A percentile compares a stretch with the other conserved stretches of the same genome.
phyloP scores from a whole-genome alignment of 1,139 yeast species.

The Pichia sp. region DNA sequence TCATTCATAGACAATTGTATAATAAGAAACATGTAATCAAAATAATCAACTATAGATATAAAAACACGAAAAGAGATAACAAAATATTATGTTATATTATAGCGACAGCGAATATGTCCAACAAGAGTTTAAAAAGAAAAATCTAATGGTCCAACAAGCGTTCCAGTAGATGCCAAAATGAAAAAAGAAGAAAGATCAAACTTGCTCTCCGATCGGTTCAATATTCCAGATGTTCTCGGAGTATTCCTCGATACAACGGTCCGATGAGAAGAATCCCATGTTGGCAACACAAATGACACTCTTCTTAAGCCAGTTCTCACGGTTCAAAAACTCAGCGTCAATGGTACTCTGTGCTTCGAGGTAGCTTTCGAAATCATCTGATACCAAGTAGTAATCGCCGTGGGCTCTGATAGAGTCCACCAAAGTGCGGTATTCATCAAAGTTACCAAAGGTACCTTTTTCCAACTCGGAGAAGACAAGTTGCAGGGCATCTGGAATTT shows the following conservation, averaged over 20 bases:
- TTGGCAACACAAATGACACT: constrained; percentile 79
- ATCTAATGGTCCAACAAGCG: neutral
- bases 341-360: constrained; percentile 74
- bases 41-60: neutral
- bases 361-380: constrained; percentile 85
- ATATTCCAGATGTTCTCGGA: constrained; percentile 93
- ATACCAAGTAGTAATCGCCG: constrained; percentile 83
- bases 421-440: constrained; percentile 63
- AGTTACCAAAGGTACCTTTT: constrained; percentile 66
- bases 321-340: constrained; percentile 64
- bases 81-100: neutral
- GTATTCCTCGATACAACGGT: constrained; percentile 87
- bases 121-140: neutral
- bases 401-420: constrained; percentile 65
- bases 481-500: constrained; percentile 52
- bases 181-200: constrained; percentile 8
- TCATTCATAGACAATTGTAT: neutral
- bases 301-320: constrained; percentile 72
- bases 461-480: constrained; percentile 68
- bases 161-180: neutral
- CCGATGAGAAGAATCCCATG: constrained; percentile 91
- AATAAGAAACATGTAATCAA: neutral
- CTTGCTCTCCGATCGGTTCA: constrained; percentile 54
- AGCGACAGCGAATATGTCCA: neutral
- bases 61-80: neutral